phyloP scores from a whole-genome alignment of 2,329 filamentous ascomycete species.

The Rhynchosporium secalis region DNA sequence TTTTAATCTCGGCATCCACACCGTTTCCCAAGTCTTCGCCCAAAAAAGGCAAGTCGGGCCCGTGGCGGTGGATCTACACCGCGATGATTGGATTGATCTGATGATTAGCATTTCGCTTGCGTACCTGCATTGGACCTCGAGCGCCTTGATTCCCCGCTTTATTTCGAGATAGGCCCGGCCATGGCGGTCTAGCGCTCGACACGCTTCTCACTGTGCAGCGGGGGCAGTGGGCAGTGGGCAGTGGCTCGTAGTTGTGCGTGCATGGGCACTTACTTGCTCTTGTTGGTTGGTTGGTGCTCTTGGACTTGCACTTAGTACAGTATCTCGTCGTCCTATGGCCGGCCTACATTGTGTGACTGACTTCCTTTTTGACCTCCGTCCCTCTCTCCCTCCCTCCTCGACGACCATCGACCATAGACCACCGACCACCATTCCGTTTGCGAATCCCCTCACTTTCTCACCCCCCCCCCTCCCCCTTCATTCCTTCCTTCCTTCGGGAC shows the following conservation, averaged over 20 bases:
- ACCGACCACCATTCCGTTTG: constrained; percentile 7
- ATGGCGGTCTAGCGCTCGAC: not conserved
- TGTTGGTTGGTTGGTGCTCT: not conserved
- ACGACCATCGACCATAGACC: not conserved
- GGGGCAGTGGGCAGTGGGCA: no score
- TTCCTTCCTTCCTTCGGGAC: constrained; percentile 38
- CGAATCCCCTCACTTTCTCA: constrained; percentile 16
- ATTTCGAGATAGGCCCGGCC: constrained; percentile 2
- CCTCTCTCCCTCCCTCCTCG: constrained; percentile 16
- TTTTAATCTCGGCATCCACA: constrained; percentile 8
- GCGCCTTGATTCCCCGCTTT: constrained; percentile 10
- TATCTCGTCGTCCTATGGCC: no score
- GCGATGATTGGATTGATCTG: not conserved
- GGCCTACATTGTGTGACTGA: no score
- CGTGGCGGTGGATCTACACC: not conserved
- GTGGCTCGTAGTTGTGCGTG: no score
- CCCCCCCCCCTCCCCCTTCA: not conserved
- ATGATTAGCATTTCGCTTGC: constrained; percentile 10
- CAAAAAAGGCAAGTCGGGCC: not conserved
- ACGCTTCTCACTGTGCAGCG: not conserved
- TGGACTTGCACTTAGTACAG: not conserved
- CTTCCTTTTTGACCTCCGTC: constrained; percentile 4
- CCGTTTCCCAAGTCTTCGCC: not conserved
- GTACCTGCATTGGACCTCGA: constrained; percentile 6
- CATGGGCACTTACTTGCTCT: not conserved